Conservation (phyloP, 805 yeast genomes). For the Jamesozyma jinghongensis region DNA sequence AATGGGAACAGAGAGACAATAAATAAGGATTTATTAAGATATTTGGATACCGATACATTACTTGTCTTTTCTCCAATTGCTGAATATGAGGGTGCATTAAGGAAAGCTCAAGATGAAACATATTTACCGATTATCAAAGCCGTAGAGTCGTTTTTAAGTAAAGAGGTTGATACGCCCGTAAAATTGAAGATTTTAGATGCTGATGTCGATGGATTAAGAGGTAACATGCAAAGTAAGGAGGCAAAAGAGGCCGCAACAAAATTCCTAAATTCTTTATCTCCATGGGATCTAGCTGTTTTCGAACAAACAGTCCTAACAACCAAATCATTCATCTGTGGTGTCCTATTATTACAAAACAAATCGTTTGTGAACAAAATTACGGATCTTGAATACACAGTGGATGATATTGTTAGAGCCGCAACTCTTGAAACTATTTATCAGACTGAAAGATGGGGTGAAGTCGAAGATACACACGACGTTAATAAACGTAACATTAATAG, state of each 20-base stretch:
- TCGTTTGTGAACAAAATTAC: slow-evolving; percentile 2
- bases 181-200: slow-evolving; percentile 60
- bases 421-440: slow-evolving; percentile 78
- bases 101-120: slow-evolving; percentile 68
- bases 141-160: slow-evolving; percentile 51
- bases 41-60: slow-evolving; percentile 90
- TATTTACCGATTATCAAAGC: slow-evolving; percentile 67
- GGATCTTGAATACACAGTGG: slow-evolving; percentile 38
- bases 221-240: slow-evolving; percentile 59
- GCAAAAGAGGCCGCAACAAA: slow-evolving; percentile 52
- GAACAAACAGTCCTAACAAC: slow-evolving; percentile 84
- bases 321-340: slow-evolving; percentile 80
- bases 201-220: slow-evolving; percentile 70
- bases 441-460: slow-evolving; percentile 93
- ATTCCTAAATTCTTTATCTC: slow-evolving; percentile 55
- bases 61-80: slow-evolving; percentile 70
- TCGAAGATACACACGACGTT: slow-evolving; percentile 98
- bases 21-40: slow-evolving; percentile 56
- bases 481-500: slow-evolving; percentile 83
- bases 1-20: slow-evolving; percentile 51
- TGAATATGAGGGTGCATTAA: slow-evolving; percentile 76
- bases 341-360: slow-evolving; percentile 47
- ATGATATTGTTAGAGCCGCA: slow-evolving; percentile 67
- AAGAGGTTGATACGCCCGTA: slow-evolving; percentile 22
- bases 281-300: slow-evolving; percentile 77